A percentile compares a stretch with the other conserved stretches of the same genome.
These are phyloP conservation scores for Aureobasidium sp. DNA, from an alignment of 2,329 filamentous ascomycete species.

Conservation along the genomic window DNA sequence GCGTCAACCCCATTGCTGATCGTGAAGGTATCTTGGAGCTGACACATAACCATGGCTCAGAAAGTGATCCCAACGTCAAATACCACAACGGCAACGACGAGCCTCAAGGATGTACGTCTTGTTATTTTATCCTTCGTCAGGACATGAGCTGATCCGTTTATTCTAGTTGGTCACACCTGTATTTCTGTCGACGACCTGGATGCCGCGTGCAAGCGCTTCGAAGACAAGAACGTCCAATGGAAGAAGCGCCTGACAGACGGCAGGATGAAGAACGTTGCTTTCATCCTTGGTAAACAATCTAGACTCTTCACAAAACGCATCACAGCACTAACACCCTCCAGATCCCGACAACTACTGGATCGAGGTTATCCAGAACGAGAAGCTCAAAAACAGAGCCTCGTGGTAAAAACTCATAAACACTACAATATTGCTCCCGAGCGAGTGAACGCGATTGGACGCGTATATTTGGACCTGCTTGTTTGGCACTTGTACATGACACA, in stretches of 20 bases:
- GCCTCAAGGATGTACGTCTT: conserved; percentile 55
- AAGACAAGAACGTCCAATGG: conserved; percentile 74
- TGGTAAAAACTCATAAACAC: neutral
- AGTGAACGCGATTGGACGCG: neutral
- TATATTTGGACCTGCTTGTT: neutral
- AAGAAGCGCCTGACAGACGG: conserved; percentile 94
- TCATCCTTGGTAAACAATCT: conserved; percentile 56
- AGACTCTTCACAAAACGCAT: neutral
- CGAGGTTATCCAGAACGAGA: conserved; percentile 69
- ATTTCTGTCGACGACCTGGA: conserved; percentile 83
- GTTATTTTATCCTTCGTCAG: neutral
- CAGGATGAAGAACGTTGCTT: conserved; percentile 86
- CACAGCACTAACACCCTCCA: conserved; percentile 17
- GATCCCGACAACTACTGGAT: conserved; percentile 78
- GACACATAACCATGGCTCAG: conserved; percentile 77
- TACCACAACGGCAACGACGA: conserved; percentile 92
- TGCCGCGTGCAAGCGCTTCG: conserved; percentile 78
- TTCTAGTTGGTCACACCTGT: conserved; percentile 78
- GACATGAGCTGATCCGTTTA: neutral
- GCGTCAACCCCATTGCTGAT: conserved; percentile 53
- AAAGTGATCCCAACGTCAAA: conserved; percentile 74
- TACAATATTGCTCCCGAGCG: neutral
- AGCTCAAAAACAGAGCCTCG: conserved; percentile 38
- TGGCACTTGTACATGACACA: neutral
- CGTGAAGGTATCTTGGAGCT: conserved; percentile 83